Evolutionary conservation across 2,329 filamentous ascomycete genomes (phyloP), one percentile per base, ranked within the genome.

Genomic region (Colletotrichum tamarilloi): DNA sequence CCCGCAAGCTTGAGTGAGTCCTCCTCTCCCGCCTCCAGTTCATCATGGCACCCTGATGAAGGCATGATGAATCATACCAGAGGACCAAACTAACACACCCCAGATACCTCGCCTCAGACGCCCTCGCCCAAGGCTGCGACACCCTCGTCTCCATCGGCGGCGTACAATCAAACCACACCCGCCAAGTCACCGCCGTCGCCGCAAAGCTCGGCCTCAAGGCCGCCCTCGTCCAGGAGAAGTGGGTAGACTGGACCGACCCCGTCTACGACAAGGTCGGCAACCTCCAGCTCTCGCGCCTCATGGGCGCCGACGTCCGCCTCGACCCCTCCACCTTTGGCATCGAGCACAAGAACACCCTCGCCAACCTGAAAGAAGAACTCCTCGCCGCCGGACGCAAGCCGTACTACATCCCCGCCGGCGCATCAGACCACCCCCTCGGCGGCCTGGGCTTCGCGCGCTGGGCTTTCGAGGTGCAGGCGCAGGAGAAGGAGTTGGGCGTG

Each of bases 361-460:
- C 86, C 62, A 80, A 84, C 1, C 83, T 92, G 4, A 85, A 87
- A 55, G 82, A 87, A 16, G 88, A 92, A 77, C 86, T 91, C 19
- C 81, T 84, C 70, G 79, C 77, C 0, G 79, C 79, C 1, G 92
- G 91, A 0, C 86, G 87, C 49, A 91, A 89, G 79, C 91, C 92
- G 0, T 94, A 94, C 78, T 92, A 92, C 78, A 93, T 94, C 75
- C 92, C 92, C 4, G 92, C 92, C 0, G 92, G 92, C 0, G 92
- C 92, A 1, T 92, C 90, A 0, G 92, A 93, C 79, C 92, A 94
- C 79, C 90, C 91, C 0, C 85, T 93, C 0, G 92, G 92, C 3
- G 92, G 92, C 0, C 80, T 94, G 19, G 92, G 92, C 0, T 94
- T 94, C 77, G 92, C 92, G 8, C 85, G 91, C 2, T 94, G 92